Conservation (phyloP, 2,329 filamentous ascomycete species). For the Tolypocladium sp. region DNA sequence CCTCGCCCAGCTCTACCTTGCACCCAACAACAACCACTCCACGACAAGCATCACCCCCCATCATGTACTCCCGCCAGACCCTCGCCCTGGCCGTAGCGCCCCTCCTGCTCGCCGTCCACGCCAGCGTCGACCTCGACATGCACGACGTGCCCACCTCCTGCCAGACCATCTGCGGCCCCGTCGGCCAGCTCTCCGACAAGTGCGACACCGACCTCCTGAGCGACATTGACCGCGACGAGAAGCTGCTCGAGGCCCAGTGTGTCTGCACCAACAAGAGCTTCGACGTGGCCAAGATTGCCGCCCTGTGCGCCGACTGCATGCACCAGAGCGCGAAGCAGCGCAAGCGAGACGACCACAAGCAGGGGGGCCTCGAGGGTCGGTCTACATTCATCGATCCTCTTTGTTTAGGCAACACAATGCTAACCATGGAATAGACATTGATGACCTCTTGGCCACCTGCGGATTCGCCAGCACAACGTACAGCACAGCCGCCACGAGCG, state of each 20-base stretch:
- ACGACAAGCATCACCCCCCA: not conserved
- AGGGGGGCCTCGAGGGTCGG: conserved; percentile 13
- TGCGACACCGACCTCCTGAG: conserved; percentile 24
- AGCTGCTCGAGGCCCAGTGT: conserved; percentile 28
- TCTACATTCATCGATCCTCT: not conserved
- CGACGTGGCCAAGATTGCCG: conserved; percentile 24
- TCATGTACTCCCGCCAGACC: conserved; percentile 18
- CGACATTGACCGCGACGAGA: conserved; percentile 21
- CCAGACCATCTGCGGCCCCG: conserved; percentile 24
- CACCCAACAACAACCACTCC: too few species aligned
- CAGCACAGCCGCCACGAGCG: conserved; percentile 14
- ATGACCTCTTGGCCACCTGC: conserved; percentile 23
- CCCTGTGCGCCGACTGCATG: conserved; percentile 28
- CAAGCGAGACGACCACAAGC: conserved; percentile 7
- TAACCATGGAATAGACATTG: conserved; percentile 19
- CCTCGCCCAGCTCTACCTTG: too few species aligned
- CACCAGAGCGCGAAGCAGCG: conserved; percentile 16
- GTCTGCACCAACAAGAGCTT: conserved; percentile 31
- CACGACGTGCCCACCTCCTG: conserved; percentile 25
- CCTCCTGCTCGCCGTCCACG: conserved; percentile 17
- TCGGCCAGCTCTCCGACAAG: conserved; percentile 21
- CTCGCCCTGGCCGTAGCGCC: conserved; percentile 17
- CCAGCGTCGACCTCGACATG: conserved; percentile 22
- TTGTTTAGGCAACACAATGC: not conserved
- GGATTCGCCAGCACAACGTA: conserved; percentile 23